phyloP scores from a whole-genome alignment of 164 flowering plant genomes.

The grape (Vitis vinifera) region DNA sequence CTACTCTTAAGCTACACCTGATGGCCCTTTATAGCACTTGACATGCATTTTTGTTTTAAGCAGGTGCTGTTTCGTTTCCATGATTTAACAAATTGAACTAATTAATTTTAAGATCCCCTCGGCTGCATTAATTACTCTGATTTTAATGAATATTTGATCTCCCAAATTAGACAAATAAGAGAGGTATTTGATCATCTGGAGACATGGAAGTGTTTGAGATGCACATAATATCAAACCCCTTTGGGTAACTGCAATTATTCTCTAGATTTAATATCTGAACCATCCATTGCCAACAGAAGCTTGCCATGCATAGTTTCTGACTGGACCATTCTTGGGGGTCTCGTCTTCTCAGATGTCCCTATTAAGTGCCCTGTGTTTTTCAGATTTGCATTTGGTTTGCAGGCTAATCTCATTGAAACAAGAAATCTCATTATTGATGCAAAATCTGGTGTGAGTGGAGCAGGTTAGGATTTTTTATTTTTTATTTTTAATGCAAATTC shows the following conservation, averaged over 20 bases:
- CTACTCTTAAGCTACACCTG: no score
- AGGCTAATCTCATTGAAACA: slow-evolving; percentile 73
- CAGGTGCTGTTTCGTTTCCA: no score
- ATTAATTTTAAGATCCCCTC: no score
- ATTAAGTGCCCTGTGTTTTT: background rate
- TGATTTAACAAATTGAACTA: no score
- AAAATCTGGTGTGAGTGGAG: slow-evolving; percentile 99
- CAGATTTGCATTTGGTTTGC: slow-evolving; percentile 22
- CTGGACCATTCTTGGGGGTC: background rate
- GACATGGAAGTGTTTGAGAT: background rate
- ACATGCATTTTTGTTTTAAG: no score
- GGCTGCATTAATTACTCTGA: background rate
- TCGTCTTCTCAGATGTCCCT: background rate
- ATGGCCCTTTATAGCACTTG: no score
- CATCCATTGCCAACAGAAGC: background rate
- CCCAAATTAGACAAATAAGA: no score
- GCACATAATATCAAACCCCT: background rate
- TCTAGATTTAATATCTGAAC: background rate
- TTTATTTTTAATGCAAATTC: background rate
- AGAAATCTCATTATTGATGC: slow-evolving; percentile 81
- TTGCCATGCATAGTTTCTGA: background rate
- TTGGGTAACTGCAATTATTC: background rate
- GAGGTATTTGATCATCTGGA: background rate
- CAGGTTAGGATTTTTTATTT: slow-evolving; percentile 53
- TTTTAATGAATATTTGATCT: no score